Percentiles rank a stretch among this genome's conserved stretches.
Evolutionary conservation across 179 eudicot species (phyloP).

Genomic region (Pouteria campechiana): DNA sequence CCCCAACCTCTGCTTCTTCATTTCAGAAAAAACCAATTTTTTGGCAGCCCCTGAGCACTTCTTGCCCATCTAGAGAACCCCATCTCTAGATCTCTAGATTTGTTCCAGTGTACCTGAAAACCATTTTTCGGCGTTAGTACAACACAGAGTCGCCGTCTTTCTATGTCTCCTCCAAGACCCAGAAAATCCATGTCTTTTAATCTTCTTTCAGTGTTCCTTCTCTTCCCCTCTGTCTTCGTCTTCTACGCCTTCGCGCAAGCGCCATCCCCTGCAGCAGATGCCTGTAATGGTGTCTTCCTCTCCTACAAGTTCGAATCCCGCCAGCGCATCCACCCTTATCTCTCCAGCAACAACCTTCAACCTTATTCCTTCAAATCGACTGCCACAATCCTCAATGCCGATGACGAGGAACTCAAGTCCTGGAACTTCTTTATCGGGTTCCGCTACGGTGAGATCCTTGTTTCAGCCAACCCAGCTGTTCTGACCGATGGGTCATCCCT

Average conservation of each 20-base stretch:
- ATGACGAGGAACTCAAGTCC: slow-evolving; percentile 19
- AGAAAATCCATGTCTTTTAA: too few species aligned
- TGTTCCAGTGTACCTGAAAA: too few species aligned
- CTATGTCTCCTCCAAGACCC: too few species aligned
- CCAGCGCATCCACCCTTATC: slow-evolving; percentile 13
- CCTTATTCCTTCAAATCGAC: slow-evolving; percentile 34
- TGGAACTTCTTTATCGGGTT: slow-evolving; percentile 45
- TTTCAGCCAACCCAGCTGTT: slow-evolving; percentile 27
- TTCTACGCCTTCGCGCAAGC: slow-evolving; percentile 11
- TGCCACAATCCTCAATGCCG: slow-evolving; percentile 24
- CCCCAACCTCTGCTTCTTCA: too few species aligned
- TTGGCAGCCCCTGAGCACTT: too few species aligned
- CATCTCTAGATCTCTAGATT: too few species aligned
- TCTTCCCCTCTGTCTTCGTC: neutral
- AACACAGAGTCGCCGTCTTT: too few species aligned
- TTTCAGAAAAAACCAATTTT: too few species aligned
- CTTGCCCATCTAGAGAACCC: too few species aligned
- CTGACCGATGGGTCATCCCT: slow-evolving; percentile 27
- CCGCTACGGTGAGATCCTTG: slow-evolving; percentile 22
- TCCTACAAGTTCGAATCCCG: slow-evolving; percentile 23
- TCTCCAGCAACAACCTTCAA: slow-evolving; percentile 17
- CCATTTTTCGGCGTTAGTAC: too few species aligned
- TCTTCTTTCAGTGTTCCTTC: too few species aligned
- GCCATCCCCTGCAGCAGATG: slow-evolving; percentile 11
- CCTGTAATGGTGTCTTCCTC: slow-evolving; percentile 28